phyloP scores from a whole-genome alignment of 257 asterid genomes.

The Buddleja alternifolia region DNA sequence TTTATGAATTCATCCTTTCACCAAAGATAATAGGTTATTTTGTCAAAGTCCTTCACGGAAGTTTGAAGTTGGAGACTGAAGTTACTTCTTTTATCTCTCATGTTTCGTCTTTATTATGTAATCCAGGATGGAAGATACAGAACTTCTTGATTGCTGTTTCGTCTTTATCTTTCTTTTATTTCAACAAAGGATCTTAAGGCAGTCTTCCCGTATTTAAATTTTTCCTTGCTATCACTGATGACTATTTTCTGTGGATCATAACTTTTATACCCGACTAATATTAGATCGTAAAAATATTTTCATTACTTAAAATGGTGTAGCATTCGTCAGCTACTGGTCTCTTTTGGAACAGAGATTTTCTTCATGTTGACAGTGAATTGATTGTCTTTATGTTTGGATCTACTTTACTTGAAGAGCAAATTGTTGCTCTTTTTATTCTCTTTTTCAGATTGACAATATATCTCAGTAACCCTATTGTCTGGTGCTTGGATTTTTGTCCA shows the following conservation, averaged over 20 bases:
- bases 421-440: not conserved
- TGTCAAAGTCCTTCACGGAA: conserved; percentile 8
- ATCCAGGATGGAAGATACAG: conserved; percentile 13
- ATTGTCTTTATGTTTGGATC: conserved; percentile 10
- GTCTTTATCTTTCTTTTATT: conserved; percentile 24
- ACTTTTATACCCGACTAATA: conserved; percentile 5
- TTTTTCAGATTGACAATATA: not conserved
- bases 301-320: conserved; percentile 2
- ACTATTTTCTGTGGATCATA: not conserved
- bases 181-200: conserved; percentile 11
- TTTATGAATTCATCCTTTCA: not conserved
- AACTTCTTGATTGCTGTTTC: conserved; percentile 23
- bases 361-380: not conserved
- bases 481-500: not conserved
- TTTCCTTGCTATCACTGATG: conserved; percentile 8
- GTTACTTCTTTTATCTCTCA: conserved; percentile 18
- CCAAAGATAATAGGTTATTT: conserved; percentile 19
- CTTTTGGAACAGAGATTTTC: conserved; percentile 10
- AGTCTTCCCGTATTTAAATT: conserved; percentile 14
- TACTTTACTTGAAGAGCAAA: not conserved
- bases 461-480: not conserved
- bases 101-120: conserved; percentile 24
- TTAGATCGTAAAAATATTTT: conserved; percentile 11
- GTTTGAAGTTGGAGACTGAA: conserved; percentile 12
- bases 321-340: conserved; percentile 9